Percentiles rank a stretch among this genome's conserved stretches.
Conservation (phyloP, 441 rosid species). For the Flueggea neowawraea region DNA sequence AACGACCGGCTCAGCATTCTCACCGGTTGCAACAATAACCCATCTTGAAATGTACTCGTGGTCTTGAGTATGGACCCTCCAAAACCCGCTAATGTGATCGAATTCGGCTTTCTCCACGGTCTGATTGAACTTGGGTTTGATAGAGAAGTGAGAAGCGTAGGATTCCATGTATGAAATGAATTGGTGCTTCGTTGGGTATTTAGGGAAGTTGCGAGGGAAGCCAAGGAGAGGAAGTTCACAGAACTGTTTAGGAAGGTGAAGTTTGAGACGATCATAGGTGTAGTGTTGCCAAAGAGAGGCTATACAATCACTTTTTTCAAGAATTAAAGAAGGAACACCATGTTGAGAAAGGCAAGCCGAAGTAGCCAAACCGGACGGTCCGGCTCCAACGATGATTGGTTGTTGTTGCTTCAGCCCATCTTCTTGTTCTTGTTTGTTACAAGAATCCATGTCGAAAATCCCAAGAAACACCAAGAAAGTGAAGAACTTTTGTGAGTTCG, state of each 20-base stretch:
- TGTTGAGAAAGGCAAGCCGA: slow-evolving; percentile 64
- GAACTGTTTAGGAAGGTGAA: slow-evolving; percentile 86
- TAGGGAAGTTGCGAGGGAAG: slow-evolving; percentile 69
- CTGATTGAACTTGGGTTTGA: slow-evolving; percentile 64
- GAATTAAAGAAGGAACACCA: slow-evolving; percentile 64
- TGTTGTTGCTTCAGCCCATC: slow-evolving; percentile 18
- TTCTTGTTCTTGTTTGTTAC: slow-evolving; percentile 17
- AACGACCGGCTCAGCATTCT: slow-evolving; percentile 75
- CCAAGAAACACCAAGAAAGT: not conserved
- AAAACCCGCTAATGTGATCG: slow-evolving; percentile 36
- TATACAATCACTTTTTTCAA: slow-evolving; percentile 69
- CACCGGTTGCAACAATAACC: slow-evolving; percentile 92
- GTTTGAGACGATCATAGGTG: slow-evolving; percentile 87
- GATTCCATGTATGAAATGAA: slow-evolving; percentile 76
- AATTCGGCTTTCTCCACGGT: slow-evolving; percentile 49
- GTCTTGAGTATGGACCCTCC: slow-evolving; percentile 69
- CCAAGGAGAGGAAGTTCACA: slow-evolving; percentile 69
- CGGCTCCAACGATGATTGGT: slow-evolving; percentile 90
- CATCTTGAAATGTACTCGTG: slow-evolving; percentile 54
- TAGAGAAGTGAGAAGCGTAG: slow-evolving; percentile 69
- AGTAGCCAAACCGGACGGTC: slow-evolving; percentile 90
- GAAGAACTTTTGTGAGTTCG: not conserved
- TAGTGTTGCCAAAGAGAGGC: slow-evolving; percentile 84
- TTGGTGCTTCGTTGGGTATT: slow-evolving; percentile 68
- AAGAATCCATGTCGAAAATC: slow-evolving; percentile 35